phyloP scores from a whole-genome alignment of 192 early-diverging fungal genomes.

The Backusella sp. region DNA sequence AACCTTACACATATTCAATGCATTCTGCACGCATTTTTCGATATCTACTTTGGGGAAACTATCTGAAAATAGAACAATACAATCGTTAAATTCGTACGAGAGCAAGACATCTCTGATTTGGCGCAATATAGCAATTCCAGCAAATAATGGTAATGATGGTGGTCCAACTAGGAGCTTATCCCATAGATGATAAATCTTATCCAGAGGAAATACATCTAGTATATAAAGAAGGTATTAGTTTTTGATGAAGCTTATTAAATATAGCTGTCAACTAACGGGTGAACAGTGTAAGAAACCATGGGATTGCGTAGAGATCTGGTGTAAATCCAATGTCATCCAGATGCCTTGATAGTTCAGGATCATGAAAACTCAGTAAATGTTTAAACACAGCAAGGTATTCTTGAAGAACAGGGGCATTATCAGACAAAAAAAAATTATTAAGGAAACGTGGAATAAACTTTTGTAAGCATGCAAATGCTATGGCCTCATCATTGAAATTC shows the following conservation, averaged over 20 bases:
- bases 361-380: constrained; percentile 67
- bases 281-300: constrained; percentile 83
- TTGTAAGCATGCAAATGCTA: constrained; percentile 68
- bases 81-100: constrained; percentile 68
- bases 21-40: constrained; percentile 63
- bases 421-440: constrained; percentile 68
- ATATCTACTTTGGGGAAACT: constrained; percentile 71
- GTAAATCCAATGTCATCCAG: constrained; percentile 58
- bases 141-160: constrained; percentile 62
- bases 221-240: background rate
- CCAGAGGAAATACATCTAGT: constrained; percentile 79
- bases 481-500: constrained; percentile 73
- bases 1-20: constrained; percentile 62
- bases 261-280: constrained; percentile 56
- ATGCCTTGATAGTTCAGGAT: constrained; percentile 70
- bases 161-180: constrained; percentile 71
- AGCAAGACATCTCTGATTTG: constrained; percentile 66
- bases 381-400: constrained; percentile 68
- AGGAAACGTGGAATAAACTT: constrained; percentile 65
- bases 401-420: constrained; percentile 68
- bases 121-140: constrained; percentile 66
- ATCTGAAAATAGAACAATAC: constrained; percentile 46
- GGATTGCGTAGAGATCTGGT: constrained; percentile 76
- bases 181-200: constrained; percentile 81
- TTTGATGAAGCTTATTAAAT: background rate